Evolutionary conservation across 805 yeast genomes (phyloP).

Genomic region (Wickerhamiella occidentalis): DNA sequence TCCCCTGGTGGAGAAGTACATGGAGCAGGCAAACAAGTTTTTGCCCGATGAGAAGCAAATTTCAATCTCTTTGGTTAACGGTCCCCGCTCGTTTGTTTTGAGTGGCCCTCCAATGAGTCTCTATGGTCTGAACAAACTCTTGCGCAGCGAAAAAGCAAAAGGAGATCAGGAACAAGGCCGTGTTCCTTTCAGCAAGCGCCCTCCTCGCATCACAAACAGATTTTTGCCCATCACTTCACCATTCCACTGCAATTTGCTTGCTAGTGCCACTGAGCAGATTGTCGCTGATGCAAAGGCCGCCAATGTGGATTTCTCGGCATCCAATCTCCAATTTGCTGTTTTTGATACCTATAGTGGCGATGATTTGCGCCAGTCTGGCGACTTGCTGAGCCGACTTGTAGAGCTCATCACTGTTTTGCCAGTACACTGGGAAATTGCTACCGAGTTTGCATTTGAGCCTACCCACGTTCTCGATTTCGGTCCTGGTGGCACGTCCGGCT

Average conservation of each 20-base stretch:
- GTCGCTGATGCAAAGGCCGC: slow-evolving; percentile 50
- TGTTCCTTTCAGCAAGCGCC: slow-evolving; percentile 87
- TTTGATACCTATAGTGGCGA: slow-evolving; percentile 79
- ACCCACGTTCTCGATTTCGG: slow-evolving; percentile 95
- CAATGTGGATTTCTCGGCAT: slow-evolving; percentile 42
- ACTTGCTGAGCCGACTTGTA: slow-evolving; percentile 57
- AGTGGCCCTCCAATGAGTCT: slow-evolving; percentile 97
- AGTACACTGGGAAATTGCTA: slow-evolving; percentile 90
- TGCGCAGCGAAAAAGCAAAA: slow-evolving; percentile 90
- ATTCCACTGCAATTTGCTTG: slow-evolving; percentile 82
- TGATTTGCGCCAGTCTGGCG: slow-evolving; percentile 51
- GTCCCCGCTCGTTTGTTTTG: slow-evolving; percentile 90
- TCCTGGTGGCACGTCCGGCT: slow-evolving; percentile 96
- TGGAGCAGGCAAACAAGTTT: slow-evolving; percentile 82
- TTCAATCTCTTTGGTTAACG: slow-evolving; percentile 81
- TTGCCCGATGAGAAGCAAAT: slow-evolving; percentile 86
- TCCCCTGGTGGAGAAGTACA: slow-evolving; percentile 65
- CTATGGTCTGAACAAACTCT: slow-evolving; percentile 83
- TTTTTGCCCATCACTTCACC: slow-evolving; percentile 94
- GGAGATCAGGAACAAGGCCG: slow-evolving; percentile 91
- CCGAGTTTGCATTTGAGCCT: slow-evolving; percentile 46
- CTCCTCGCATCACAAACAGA: slow-evolving; percentile 82
- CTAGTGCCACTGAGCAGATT: slow-evolving; percentile 57
- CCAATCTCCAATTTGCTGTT: slow-evolving; percentile 68
- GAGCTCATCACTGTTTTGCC: slow-evolving; percentile 78